Percentiles rank a stretch among this genome's conserved stretches.
These are phyloP conservation scores for Citrus unshiu DNA, from an alignment of 345 rosid species.

Conservation along the genomic window DNA sequence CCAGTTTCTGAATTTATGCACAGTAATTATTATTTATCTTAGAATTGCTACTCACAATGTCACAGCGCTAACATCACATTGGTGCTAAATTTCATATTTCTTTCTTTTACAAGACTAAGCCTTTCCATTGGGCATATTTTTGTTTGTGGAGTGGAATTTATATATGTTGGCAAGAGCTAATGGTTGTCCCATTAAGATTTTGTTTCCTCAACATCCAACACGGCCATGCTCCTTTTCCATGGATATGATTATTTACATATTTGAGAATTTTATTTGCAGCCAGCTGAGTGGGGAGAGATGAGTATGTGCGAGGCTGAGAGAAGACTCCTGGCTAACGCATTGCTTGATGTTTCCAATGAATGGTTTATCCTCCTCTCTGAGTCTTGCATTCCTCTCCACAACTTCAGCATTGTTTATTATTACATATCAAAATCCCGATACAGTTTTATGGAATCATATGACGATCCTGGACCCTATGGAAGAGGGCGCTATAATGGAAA, in stretches of 20 bases:
- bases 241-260: background rate
- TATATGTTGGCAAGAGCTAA: background rate
- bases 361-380: constrained; percentile 89
- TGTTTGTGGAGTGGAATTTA: no score
- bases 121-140: background rate
- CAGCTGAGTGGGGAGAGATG: constrained; percentile 88
- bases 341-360: constrained; percentile 83
- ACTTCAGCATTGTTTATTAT: constrained; percentile 54
- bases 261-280: constrained; percentile 30
- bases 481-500: constrained; percentile 65
- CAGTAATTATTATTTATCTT: background rate
- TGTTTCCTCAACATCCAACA: background rate
- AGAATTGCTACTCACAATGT: background rate
- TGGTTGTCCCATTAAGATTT: background rate
- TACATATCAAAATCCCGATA: constrained; percentile 57
- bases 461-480: constrained; percentile 73
- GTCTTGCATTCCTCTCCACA: constrained; percentile 82
- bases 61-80: background rate
- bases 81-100: background rate
- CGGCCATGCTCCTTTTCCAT: background rate
- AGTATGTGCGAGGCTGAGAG: constrained; percentile 96
- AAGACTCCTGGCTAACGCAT: constrained; percentile 81
- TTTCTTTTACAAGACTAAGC: background rate
- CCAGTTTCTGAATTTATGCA: background rate
- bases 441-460: constrained; percentile 81